Evolutionary conservation across 2,329 filamentous ascomycete species (phyloP).

Genomic region (Aspergillus melleus): DNA sequence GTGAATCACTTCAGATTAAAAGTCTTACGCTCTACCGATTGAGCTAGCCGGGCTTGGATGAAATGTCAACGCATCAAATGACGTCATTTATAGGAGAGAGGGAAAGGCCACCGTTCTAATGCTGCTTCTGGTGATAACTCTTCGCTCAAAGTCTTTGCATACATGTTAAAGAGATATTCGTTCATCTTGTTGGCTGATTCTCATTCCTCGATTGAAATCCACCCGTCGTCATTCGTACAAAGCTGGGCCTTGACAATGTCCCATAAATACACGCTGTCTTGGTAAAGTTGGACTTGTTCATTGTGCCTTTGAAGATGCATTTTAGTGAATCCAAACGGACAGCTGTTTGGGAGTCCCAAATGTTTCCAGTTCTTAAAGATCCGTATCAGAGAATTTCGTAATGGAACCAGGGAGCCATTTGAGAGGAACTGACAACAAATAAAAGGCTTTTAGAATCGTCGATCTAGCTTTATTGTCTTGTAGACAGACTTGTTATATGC

Average conservation of each 20-base stretch:
- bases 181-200: constrained; percentile 19
- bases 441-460: background rate
- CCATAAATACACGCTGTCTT: constrained; percentile 21
- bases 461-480: background rate
- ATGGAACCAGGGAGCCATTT: background rate
- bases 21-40: background rate
- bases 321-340: background rate
- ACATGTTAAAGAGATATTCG: constrained; percentile 20
- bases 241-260: constrained; percentile 24
- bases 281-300: constrained; percentile 18
- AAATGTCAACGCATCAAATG: no score
- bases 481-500: background rate
- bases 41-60: background rate
- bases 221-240: constrained; percentile 23
- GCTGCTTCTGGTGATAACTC: constrained; percentile 18
- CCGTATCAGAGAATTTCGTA: background rate
- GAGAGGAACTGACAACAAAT: background rate
- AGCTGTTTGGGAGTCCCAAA: background rate
- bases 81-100: background rate
- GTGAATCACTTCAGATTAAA: no score
- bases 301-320: constrained; percentile 12
- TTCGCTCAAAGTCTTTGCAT: constrained; percentile 23
- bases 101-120: constrained; percentile 24
- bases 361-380: background rate
- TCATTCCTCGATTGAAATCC: constrained; percentile 20